Conservation (phyloP, 495 filamentous ascomycete genomes). For the Hypoxylon fragiforme region DNA sequence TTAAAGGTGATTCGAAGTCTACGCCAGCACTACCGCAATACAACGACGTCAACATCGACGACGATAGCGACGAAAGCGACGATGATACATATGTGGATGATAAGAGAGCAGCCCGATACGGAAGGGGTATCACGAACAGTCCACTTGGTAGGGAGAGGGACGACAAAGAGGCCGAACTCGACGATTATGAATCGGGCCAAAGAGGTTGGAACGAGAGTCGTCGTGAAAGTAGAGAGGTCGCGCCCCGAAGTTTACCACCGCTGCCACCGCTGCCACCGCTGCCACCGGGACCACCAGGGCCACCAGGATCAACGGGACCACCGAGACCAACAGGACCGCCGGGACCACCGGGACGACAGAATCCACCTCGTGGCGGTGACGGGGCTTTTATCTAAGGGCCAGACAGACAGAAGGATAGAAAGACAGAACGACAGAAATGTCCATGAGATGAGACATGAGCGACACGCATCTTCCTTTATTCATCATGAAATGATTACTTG, state of each 20-base stretch:
- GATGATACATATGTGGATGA: constrained; percentile 40
- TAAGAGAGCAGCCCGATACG: constrained; percentile 41
- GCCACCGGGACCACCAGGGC: too few relatives aligned
- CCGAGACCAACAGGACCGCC: too few relatives aligned
- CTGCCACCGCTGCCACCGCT: too few relatives aligned
- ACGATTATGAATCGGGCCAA: constrained; percentile 27
- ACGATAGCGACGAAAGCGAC: constrained; percentile 39
- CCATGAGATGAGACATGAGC: constrained; percentile 39
- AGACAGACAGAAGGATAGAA: background rate
- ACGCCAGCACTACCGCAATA: constrained; percentile 45
- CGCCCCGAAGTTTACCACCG: constrained; percentile 25
- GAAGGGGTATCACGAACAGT: constrained; percentile 46
- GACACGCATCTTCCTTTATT: constrained; percentile 32
- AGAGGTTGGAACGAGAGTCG: constrained; percentile 30
- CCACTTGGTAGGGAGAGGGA: constrained; percentile 29
- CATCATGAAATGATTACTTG: constrained; percentile 14
- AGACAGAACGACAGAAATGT: too few relatives aligned
- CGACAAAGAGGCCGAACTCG: constrained; percentile 21
- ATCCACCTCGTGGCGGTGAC: constrained; percentile 26
- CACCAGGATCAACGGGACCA: too few relatives aligned
- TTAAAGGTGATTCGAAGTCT: constrained; percentile 68
- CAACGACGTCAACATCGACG: constrained; percentile 39
- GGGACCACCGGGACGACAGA: constrained; percentile 26
- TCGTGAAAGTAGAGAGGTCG: constrained; percentile 21
- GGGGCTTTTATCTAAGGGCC: constrained; percentile 32